Evolutionary conservation across 2,329 filamentous ascomycete genomes (phyloP), one percentile per base, ranked within the genome.

Genomic region (Neofusicoccum umdonicola): DNA sequence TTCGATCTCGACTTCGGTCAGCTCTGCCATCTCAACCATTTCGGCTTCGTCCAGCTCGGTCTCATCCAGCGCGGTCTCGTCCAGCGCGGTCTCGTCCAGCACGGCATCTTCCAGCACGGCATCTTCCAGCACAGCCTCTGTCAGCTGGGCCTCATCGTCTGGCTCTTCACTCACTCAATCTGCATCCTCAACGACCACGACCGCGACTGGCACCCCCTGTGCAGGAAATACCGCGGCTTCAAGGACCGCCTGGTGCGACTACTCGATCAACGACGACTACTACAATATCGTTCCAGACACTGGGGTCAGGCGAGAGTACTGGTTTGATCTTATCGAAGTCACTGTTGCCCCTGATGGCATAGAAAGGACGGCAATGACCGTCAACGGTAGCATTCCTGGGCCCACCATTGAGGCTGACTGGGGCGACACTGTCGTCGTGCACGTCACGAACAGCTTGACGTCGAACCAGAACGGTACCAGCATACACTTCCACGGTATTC

Each of bases 401-500:
- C 62, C 62, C 2, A 64, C 42, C n/a, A 58, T 64, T 19, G 50
- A 57, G 51, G 63, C 79, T 63, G 71, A 80, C 69, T 71, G 83
- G 82, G 82, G 78, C 31, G 78, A 82, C 63, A 77, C 67, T 41
- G 77, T 88, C 5, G 71, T 75, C 13, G 68, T 58, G 31, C 63
- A 72, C 4, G 81, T 89, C 6, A 83, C 77, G 34, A 89, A 88
- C 71, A 69, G 78, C 57, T 60, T 81, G 74, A 75, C 75, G 5
- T 72, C 80, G 66, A 64, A 41, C 17, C 35, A 48, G 3, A 89
- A 89, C 67, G 86, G 86, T 42, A 88, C 86, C 8, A 81, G 81
- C 11, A 83, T 89, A 15, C 87, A 90, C 70, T 89, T 82, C 76
- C 87, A 90, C 69, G 88, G 84, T 0, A 65, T 90, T 39, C 81